Evolutionary conservation across 805 yeast species (phyloP), one percentile per base, ranked within the genome.

Genomic region (Peterozyma toletana): DNA sequence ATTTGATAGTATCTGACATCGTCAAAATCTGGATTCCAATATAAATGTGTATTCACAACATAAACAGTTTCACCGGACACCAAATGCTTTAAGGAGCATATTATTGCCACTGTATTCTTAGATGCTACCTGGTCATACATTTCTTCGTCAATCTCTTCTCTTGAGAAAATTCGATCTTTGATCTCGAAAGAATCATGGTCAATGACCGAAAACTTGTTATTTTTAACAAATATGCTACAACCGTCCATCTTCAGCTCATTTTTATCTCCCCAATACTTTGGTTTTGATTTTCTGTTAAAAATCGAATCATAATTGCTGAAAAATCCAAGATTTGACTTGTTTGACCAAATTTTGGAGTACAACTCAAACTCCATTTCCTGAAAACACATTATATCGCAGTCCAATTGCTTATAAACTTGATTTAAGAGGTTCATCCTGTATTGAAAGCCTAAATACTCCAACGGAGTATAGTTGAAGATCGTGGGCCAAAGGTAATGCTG

Each of bases 401-500:
- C 38, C 5, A 70, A 43, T 31, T 55, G 70, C 13, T 51, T 50
- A 50, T 72, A 60, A 37, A 70, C 63, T 27, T 53, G 48, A 43
- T 70, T 47, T 84, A 50, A 48, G 70, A 70, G 6, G 57, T 57
- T 84, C 83, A 77, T 39, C 68, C 68, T 16, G 69, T 66, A 48
- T 5, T 41, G 36, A 30, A 44, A 39, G 38, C 41, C 41, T 33
- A 47, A 39, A 33, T 62, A 71, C 37, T 66, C 54, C 10, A 64
- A 63, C 1, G 77, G 75, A 15, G 77, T 70, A 51, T 77, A 73
- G 9, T 63, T 59, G 50, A 77, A 80, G 3, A 79, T 77, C 41
- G 69, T 69, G 1, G 74, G 73, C 85, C 85, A 78, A 59, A 78
- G 61, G 48, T 80, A 80, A 42, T 78, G 77, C 30, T 63, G 57